Evolutionary conservation across 306 rosid genomes (phyloP), one percentile per base, ranked within the genome.

Genomic region (Cucurbita ficifolia): DNA sequence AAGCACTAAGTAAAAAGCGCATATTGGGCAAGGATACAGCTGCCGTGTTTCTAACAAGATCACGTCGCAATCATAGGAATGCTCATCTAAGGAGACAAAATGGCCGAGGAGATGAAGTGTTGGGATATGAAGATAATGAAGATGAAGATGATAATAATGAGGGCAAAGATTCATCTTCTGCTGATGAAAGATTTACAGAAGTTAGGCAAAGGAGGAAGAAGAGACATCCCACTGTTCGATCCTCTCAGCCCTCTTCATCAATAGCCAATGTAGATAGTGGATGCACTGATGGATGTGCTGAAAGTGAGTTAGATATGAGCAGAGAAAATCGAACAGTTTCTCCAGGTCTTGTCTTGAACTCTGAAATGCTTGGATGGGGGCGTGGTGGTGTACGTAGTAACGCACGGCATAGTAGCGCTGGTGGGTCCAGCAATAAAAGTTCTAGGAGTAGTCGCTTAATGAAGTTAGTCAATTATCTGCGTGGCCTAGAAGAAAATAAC

Each of bases 301-400:
- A 92, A 59, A 87, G 92, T 83, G 92, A 88, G 75, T 46, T 79
- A 19, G 96, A 92, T 77, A 75, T 76, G 76, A 84, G 80, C 69
- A 87, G 86, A 83, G 96, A 88, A 73, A 85, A 69, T 67, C 83
- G 75, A 40, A 90, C 91, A 79, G 80, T 81, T 75, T 86, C 87
- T 76, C 83, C 92, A 65, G 88, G 96, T 75, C 88, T 79, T 73
- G 81, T 81, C 67, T 74, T 87, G 79, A 92, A 84, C 81, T 84
- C 90, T 72, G 87, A 87, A 75, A 88, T 83, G 79, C 96, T 88
- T 76, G 88, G 93, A 49, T 92, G 98, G 98, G 98, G 98, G 72
- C 78, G 96, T 70, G 98, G 96, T 70, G 96, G 98, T 64, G 86
- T 86, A 76, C 87, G 98, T 62, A 92, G 96, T 70, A 79, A 88